Conservation (phyloP, 192 early-diverging fungal genomes). For the Backusella tarrabulga region DNA sequence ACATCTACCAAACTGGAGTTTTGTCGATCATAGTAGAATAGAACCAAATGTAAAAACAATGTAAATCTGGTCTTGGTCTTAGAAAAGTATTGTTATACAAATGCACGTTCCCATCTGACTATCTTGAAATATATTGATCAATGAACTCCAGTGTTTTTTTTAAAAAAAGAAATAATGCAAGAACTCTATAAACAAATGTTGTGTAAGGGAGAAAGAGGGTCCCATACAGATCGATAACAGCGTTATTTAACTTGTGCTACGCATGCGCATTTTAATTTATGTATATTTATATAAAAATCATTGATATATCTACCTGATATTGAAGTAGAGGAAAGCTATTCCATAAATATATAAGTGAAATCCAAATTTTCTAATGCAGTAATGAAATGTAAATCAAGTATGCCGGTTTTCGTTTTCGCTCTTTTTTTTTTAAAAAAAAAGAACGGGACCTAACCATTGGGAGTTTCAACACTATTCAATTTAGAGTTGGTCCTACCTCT, state of each 20-base stretch:
- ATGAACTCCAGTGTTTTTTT: neutral
- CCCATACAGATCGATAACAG: neutral
- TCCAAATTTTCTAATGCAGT: neutral
- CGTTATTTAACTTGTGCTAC: neutral
- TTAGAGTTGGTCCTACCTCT: neutral
- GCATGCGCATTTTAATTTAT: neutral
- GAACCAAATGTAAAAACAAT: neutral
- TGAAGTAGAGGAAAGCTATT: neutral
- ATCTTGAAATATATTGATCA: neutral
- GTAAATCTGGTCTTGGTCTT: neutral
- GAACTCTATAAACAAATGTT: neutral
- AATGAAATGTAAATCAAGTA: neutral
- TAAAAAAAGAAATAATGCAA: neutral
- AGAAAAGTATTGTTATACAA: neutral
- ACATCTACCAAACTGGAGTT: neutral
- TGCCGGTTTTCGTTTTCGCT: neutral
- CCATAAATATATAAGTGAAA: neutral
- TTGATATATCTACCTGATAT: neutral
- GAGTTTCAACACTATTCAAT: slow-evolving; percentile 5
- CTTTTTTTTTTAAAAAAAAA: neutral
- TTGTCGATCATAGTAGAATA: neutral
- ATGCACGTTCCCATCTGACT: neutral
- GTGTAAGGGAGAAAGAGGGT: neutral
- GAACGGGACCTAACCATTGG: neutral
- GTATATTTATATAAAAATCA: neutral